Evolutionary conservation across 2,329 filamentous ascomycete species (phyloP).

Genomic region (Teratosphaeria zuluensis): DNA sequence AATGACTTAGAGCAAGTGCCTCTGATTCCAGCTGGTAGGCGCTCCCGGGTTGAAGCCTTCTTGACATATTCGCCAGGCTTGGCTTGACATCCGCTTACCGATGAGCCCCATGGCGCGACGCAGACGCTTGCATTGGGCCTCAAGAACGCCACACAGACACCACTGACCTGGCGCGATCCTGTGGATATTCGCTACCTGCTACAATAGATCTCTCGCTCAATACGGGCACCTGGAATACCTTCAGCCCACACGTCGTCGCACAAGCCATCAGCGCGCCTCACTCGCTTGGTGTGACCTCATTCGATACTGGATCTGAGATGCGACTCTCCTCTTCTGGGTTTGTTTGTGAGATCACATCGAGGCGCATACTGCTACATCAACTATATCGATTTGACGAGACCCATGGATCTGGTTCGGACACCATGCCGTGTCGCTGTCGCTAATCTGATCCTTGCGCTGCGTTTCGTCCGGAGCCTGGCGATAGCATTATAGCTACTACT

Average conservation of each 20-base stretch:
- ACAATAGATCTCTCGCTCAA: background rate
- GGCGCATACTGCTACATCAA: constrained; percentile 2
- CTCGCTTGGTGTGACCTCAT: background rate
- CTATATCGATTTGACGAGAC: constrained; percentile 12
- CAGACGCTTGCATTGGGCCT: background rate
- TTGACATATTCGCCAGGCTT: background rate
- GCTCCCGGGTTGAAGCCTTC: background rate
- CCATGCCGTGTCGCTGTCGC: constrained; percentile 21
- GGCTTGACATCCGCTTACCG: background rate
- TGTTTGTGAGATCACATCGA: background rate
- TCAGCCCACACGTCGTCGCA: background rate
- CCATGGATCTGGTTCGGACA: constrained; percentile 18
- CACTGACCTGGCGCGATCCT: background rate
- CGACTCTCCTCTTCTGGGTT: constrained; percentile 10
- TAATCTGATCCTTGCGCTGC: constrained; percentile 19
- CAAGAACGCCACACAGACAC: background rate
- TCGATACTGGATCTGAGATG: constrained; percentile 2
- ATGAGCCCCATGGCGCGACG: background rate
- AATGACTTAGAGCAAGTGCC: background rate
- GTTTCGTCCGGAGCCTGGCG: constrained; percentile 8
- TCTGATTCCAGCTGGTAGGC: background rate
- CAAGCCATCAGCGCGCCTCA: background rate
- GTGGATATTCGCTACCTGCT: background rate
- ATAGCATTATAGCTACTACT: constrained; percentile 2
- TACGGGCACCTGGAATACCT: background rate